These are phyloP conservation scores for Coemansia sp. DNA, from an alignment of 192 early-diverging fungal genomes.

Conservation along the genomic window DNA sequence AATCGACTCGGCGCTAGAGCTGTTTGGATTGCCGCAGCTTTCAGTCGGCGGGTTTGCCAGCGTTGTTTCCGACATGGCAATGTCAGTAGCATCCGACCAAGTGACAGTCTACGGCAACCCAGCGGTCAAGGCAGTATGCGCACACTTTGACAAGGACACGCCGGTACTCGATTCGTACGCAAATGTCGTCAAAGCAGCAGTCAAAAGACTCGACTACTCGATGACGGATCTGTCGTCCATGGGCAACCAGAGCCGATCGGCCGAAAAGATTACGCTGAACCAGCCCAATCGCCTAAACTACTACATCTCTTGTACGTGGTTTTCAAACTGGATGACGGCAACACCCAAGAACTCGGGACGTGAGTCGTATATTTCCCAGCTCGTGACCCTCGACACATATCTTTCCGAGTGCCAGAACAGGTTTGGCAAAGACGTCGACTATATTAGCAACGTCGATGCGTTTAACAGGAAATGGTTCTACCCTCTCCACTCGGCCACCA, in stretches of 20 bases:
- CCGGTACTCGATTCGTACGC: slow-evolving; percentile 8
- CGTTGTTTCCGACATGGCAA: slow-evolving; percentile 11
- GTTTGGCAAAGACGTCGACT: slow-evolving; percentile 29
- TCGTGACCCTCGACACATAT: slow-evolving; percentile 25
- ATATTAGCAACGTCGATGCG: slow-evolving; percentile 16
- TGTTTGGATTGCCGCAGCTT: slow-evolving; percentile 21
- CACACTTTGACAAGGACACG: slow-evolving; percentile 11
- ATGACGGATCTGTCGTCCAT: not conserved
- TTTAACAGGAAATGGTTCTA: slow-evolving; percentile 34
- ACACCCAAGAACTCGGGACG: slow-evolving; percentile 28
- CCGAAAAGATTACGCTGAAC: slow-evolving; percentile 24
- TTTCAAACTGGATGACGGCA: slow-evolving; percentile 60
- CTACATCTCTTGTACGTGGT: slow-evolving; percentile 66
- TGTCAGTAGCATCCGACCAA: slow-evolving; percentile 3
- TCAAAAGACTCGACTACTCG: not conserved
- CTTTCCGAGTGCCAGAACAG: slow-evolving; percentile 32
- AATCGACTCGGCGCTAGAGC: not conserved
- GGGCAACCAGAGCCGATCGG: slow-evolving; percentile 22
- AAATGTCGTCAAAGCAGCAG: slow-evolving; percentile 8
- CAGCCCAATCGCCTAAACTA: slow-evolving; percentile 48
- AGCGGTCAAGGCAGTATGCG: not conserved
- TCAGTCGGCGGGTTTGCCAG: slow-evolving; percentile 11
- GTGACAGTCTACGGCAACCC: slow-evolving; percentile 1
- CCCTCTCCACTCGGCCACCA: slow-evolving; percentile 20
- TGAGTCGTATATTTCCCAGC: slow-evolving; percentile 30